phyloP scores from a whole-genome alignment of 2,329 filamentous ascomycete genomes.

The Alternaria gaisen region DNA sequence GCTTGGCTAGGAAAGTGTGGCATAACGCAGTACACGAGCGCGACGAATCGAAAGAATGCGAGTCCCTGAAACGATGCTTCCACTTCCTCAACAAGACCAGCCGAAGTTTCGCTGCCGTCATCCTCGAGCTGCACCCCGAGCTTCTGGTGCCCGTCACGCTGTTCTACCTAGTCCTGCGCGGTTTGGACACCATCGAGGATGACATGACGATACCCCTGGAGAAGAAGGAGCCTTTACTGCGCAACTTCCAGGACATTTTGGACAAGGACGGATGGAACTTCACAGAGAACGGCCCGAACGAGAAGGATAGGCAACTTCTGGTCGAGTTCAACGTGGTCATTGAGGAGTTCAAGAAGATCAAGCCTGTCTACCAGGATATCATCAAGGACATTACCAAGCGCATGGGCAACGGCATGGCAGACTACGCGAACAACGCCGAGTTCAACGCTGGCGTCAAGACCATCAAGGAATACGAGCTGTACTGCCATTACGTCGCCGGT shows the following conservation, averaged over 20 bases:
- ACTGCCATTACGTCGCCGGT: conserved; percentile 98
- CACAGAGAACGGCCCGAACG: conserved; percentile 81
- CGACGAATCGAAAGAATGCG: conserved; percentile 76
- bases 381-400: conserved; percentile 91
- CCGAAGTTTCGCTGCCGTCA: conserved; percentile 91
- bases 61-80: conserved; percentile 83
- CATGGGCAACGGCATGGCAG: conserved; percentile 99
- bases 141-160: conserved; percentile 86
- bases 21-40: conserved; percentile 92
- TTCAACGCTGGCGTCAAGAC: conserved; percentile 85
- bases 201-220: conserved; percentile 89
- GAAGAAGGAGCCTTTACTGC: conserved; percentile 85
- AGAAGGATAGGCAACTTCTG: conserved; percentile 92
- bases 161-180: conserved; percentile 93
- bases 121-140: conserved; percentile 94
- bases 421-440: conserved; percentile 87
- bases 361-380: conserved; percentile 82
- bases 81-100: conserved; percentile 86
- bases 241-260: conserved; percentile 81
- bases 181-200: conserved; percentile 97
- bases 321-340: conserved; percentile 92
- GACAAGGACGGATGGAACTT: conserved; percentile 92
- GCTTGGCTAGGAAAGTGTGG: conserved; percentile 83
- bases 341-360: conserved; percentile 85
- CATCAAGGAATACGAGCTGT: conserved; percentile 89